Evolutionary conservation across 2,329 filamentous ascomycete genomes (phyloP), one percentile per base, ranked within the genome.

Genomic region (Cladophialophora immunda): DNA sequence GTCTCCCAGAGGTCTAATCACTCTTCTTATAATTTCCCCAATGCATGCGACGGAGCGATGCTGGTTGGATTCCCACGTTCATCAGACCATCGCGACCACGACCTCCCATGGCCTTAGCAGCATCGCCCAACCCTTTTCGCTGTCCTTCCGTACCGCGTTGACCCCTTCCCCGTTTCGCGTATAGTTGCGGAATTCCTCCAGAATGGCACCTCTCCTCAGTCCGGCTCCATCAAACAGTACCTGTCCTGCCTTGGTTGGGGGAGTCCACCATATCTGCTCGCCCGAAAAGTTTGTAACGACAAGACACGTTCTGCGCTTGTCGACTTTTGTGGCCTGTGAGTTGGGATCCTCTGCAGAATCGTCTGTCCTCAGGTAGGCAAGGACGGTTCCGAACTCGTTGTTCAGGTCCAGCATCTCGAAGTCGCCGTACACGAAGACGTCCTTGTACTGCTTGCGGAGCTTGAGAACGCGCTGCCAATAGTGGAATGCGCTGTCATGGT

Each of bases 391-490:
- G 19, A 52, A 62, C 25, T 62, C 34, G 34, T 67, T 60, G 15
- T 67, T 47, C 22, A 62, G 15, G 27, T 71, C 66, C 32, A 72
- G 56, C 69, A 72, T 72, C 38, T 71, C 56, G 53, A 73, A 72
- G 19, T 59, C 58, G 27, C 71, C 71, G 45, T 72, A 72, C 36
- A 72, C 84, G 64, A 92, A 86, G 8, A 88, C 75, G 52, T 87
- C 83, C 17, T 81, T 81, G 72, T 88, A 80, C 68, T 83, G 76
- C 76, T 87, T 88, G 54, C 89, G 81, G 53, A 87, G 78, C 62
- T 72, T 73, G 50, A 91, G 78, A 70, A 84, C 82, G 54, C 79
- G 76, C 76, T 84, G 85, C 87, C 89, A 91, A 76, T 89, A 91
- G 45, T 83, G 80, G 59, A 88, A 80, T 2, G 89, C 85, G 29